phyloP scores from a whole-genome alignment of 257 asterid genomes.

The Linaria vulgaris region DNA sequence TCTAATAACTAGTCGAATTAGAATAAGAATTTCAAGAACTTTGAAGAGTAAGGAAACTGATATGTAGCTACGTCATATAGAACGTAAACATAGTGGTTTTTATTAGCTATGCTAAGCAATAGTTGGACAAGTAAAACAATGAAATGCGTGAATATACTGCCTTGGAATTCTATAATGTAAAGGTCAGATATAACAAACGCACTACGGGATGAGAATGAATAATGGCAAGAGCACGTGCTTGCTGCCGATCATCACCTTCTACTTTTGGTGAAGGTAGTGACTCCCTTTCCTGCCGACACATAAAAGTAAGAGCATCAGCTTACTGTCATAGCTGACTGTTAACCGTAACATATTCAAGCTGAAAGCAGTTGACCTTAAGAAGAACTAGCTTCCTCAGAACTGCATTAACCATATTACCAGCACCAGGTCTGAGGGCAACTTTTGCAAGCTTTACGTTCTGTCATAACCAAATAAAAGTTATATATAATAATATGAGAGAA shows the following conservation, averaged over 20 bases:
- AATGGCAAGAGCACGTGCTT: slow-evolving; percentile 90
- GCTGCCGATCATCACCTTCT: slow-evolving; percentile 81
- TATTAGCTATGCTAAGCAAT: not conserved
- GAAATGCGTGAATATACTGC: not conserved
- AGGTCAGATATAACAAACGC: slow-evolving; percentile 31
- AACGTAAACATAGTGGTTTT: slow-evolving; percentile 1
- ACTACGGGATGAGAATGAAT: slow-evolving; percentile 96
- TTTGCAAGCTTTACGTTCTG: slow-evolving; percentile 95
- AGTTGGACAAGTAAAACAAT: not conserved
- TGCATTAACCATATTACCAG: slow-evolving; percentile 92
- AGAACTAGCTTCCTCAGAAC: slow-evolving; percentile 76
- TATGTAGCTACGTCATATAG: not conserved
- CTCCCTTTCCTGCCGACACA: slow-evolving; percentile 55
- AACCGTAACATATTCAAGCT: not conserved
- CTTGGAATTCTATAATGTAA: not conserved
- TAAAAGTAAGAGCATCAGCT: slow-evolving; percentile 27
- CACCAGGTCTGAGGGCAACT: slow-evolving; percentile 88
- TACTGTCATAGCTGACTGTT: slow-evolving; percentile 20
- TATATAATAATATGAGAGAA: too few relatives aligned
- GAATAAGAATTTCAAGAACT: not conserved
- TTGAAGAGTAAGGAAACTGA: not conserved
- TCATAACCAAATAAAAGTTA: slow-evolving; percentile 20
- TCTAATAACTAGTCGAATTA: not conserved
- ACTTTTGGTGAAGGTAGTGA: slow-evolving; percentile 73
- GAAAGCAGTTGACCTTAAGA: slow-evolving; percentile 58